Evolutionary conservation across 129 eudicot species (phyloP).

Genomic region (Escallonia rubra): DNA sequence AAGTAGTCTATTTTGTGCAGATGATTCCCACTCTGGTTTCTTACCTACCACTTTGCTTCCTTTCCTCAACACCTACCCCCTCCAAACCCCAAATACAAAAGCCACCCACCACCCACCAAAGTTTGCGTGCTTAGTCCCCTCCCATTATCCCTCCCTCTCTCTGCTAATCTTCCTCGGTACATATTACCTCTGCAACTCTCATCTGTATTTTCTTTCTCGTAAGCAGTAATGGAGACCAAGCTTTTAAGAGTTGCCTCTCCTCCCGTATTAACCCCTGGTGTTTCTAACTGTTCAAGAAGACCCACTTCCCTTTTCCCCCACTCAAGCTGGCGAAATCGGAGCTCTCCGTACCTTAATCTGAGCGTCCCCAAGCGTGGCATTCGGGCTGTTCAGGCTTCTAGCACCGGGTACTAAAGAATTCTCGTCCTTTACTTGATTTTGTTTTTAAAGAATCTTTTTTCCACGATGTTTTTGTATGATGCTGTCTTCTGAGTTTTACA

Average conservation of each 20-base stretch:
- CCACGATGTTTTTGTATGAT: neutral
- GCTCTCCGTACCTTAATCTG: slow-evolving; percentile 18
- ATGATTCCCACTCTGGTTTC: neutral
- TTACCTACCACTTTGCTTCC: slow-evolving; percentile 11
- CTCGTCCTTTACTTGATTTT: slow-evolving; percentile 5
- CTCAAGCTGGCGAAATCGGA: slow-evolving; percentile 15
- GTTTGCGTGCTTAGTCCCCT: neutral
- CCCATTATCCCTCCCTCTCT: neutral
- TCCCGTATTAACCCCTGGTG: slow-evolving; percentile 15
- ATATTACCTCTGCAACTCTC: neutral
- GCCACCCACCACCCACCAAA: neutral
- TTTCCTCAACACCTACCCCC: neutral
- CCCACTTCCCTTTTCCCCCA: slow-evolving; percentile 20
- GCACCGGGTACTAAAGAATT: slow-evolving; percentile 44
- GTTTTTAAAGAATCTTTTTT: neutral
- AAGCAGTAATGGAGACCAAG: slow-evolving; percentile 50
- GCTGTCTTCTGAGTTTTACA: neutral
- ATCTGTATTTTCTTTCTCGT: neutral
- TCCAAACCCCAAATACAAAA: neutral
- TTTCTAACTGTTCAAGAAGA: slow-evolving; percentile 17
- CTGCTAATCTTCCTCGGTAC: neutral
- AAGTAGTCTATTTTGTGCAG: too few relatives aligned
- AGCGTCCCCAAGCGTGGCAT: slow-evolving; percentile 15
- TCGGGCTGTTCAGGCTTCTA: slow-evolving; percentile 37
- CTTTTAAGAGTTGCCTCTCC: slow-evolving; percentile 33